phyloP scores from a whole-genome alignment of 306 rosid species.

The Castanea sativa region DNA sequence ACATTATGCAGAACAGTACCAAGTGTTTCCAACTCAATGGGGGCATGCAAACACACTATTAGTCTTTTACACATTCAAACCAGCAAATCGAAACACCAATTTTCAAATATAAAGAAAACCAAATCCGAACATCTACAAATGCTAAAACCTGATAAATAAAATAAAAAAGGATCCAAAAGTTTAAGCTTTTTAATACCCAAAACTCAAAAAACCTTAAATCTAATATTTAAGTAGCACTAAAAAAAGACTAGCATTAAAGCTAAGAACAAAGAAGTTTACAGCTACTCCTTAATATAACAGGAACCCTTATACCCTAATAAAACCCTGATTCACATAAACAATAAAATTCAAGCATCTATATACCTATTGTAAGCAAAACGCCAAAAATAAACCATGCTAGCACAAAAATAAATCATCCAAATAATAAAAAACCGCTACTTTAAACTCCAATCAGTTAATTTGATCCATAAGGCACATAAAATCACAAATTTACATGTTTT shows the following conservation, averaged over 20 bases:
- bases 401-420: not conserved
- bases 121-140: not conserved
- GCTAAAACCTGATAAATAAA: not conserved
- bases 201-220: not conserved
- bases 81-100: not conserved
- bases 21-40: not conserved
- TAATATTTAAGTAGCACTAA: not conserved
- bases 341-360: not conserved
- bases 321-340: too few relatives aligned
- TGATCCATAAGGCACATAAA: not conserved
- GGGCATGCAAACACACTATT: not conserved
- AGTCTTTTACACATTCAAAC: not conserved
- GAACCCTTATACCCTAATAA: too few relatives aligned
- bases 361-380: not conserved
- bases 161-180: not conserved
- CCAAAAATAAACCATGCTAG: not conserved
- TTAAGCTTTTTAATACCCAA: not conserved
- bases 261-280: accelerated
- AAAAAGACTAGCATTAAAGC: not conserved
- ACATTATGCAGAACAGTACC: not conserved
- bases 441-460: not conserved
- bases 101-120: not conserved
- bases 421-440: not conserved
- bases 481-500: not conserved
- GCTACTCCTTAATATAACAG: not conserved